Evolutionary conservation across 129 eudicot genomes (phyloP), one percentile per base, ranked within the genome.

Genomic region (Chrysanthemum makinoi): DNA sequence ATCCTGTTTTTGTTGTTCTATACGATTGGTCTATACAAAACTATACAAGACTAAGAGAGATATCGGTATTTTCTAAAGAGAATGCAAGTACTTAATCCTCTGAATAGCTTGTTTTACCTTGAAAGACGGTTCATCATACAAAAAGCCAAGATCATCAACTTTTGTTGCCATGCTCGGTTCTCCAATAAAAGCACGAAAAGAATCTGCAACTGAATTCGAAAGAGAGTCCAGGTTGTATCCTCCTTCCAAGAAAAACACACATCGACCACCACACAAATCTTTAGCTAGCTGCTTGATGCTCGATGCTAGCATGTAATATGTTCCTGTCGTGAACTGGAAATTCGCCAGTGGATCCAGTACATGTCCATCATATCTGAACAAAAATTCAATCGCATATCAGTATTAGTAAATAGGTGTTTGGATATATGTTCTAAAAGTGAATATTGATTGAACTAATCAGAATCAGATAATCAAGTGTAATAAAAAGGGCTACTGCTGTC

Each of bases 241-340:
- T 52, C 98, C 98, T 87, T 93, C 98, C 85, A 93, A 70, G 85
- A 89, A 93, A 76, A 89, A 93, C 17, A 93, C 89, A 30, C 98
- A 93, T 57, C 98, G 87, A 2, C 98, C 98, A 17, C 88, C 92
- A 77, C 98, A 93, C 17, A 89, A 57, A 16, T 89, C 96, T 68
- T 80, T 87, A 4, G 98, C 95, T 28, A 93, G 90, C 79, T 87
- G 96, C 73, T 89, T 86, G 50, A 93, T 93, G 85, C 68, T 85
- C 10, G 87, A 80, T 52, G 96, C 92, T 61, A 93, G 79, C 96
- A 82, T 87, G 87, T 93, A 93, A 69, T 93, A 93, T 4, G 98
- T 93, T 60, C 84, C 96, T 47, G 98, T 93, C 5, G 95, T 93
- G 72, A 93, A 89, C 58, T 93, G 98, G 65, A 93, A 85, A 77